Evolutionary conservation across 192 early-diverging fungal species (phyloP).

Genomic region (Dissophora globulifera): DNA sequence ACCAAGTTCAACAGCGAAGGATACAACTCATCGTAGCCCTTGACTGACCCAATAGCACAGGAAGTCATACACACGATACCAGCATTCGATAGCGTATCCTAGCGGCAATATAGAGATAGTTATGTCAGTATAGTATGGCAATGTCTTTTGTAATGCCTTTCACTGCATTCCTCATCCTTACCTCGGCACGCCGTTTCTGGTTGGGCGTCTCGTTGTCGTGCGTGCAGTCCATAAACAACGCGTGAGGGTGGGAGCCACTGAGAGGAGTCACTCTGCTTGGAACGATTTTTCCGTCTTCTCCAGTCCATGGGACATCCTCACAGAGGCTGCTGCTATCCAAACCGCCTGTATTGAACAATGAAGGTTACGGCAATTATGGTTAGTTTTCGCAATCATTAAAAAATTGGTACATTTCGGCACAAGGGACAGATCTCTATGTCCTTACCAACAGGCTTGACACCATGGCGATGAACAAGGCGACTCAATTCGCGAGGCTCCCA

Average conservation of each 20-base stretch:
- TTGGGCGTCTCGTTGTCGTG: constrained; percentile 98
- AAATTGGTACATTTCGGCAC: too few relatives aligned
- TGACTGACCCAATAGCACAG: constrained; percentile 95
- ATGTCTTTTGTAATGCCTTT: too few relatives aligned
- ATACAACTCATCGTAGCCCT: constrained; percentile 96
- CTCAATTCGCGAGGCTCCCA: constrained; percentile 93
- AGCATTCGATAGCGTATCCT: constrained; percentile 92
- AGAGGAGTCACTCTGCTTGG: constrained; percentile 73
- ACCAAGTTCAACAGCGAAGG: constrained; percentile 91
- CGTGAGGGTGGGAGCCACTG: constrained; percentile 85
- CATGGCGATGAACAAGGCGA: constrained; percentile 89
- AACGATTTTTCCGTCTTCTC: constrained; percentile 55
- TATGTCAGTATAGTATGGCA: neutral
- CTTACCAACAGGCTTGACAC: constrained; percentile 92
- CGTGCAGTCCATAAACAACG: constrained; percentile 99
- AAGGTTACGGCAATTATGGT: too few relatives aligned
- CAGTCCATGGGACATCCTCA: constrained; percentile 50
- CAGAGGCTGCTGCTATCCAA: constrained; percentile 78
- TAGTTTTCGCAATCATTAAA: too few relatives aligned
- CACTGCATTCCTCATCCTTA: constrained; percentile 4
- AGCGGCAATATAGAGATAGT: neutral
- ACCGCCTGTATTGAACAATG: too few relatives aligned
- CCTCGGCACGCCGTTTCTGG: constrained; percentile 84
- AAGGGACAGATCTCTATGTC: too few relatives aligned
- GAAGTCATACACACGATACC: constrained; percentile 90